A percentile compares a stretch with the other conserved stretches of the same genome.
Conservation (phyloP, 306 rosid genomes). For the Rosa chinensis region DNA sequence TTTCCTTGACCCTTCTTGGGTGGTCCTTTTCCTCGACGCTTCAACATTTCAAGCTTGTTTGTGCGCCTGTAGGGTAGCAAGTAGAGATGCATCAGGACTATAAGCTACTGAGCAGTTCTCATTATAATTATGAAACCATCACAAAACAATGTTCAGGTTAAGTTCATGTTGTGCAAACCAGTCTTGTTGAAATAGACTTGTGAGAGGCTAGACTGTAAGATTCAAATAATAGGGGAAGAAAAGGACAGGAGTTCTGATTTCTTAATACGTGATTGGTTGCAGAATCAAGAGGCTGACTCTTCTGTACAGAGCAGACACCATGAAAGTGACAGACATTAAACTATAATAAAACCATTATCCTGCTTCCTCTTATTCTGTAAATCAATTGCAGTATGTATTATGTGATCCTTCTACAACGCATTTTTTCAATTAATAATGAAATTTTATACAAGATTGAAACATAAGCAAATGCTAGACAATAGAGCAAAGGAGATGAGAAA, state of each 20-base stretch:
- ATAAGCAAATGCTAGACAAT: slow-evolving; percentile 5
- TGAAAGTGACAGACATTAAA: neutral
- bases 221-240: neutral
- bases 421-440: neutral
- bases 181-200: neutral
- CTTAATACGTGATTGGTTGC: neutral
- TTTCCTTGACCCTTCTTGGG: slow-evolving; percentile 93
- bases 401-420: neutral
- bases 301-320: slow-evolving; percentile 1
- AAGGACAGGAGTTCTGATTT: neutral
- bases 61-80: slow-evolving; percentile 55
- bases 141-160: neutral
- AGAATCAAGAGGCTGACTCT: neutral
- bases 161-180: neutral
- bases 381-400: neutral
- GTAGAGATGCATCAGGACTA: slow-evolving; percentile 9
- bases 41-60: slow-evolving; percentile 88
- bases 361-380: neutral
- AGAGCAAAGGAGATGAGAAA: slow-evolving; percentile 12
- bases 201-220: neutral
- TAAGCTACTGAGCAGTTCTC: slow-evolving; percentile 5
- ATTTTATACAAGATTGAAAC: neutral
- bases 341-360: neutral
- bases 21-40: slow-evolving; percentile 92
- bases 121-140: slow-evolving; percentile 1